Percentiles rank a stretch among this genome's conserved stretches.
Conservation (phyloP, 495 filamentous ascomycete species). For the Beverwykella pulmonaria region DNA sequence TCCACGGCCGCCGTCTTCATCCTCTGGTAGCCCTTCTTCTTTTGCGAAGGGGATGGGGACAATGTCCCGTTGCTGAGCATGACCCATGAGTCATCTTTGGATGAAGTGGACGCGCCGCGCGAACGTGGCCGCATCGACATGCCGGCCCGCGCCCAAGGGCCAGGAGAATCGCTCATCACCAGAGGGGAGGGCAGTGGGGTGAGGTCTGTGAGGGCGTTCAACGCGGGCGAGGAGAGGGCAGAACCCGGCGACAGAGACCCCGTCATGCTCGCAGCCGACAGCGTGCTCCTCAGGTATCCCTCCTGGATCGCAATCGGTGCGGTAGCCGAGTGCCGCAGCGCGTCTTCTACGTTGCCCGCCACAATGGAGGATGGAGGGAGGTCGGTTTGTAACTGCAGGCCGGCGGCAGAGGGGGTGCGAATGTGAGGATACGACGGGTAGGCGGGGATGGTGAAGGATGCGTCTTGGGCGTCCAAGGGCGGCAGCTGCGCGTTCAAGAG, state of each 20-base stretch:
- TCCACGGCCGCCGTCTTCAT: slow-evolving; percentile 41
- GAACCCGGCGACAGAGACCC: slow-evolving; percentile 64
- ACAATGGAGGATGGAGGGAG: slow-evolving; percentile 28
- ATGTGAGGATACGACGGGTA: slow-evolving; percentile 24
- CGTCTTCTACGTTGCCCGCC: slow-evolving; percentile 16
- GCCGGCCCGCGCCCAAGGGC: slow-evolving; percentile 61
- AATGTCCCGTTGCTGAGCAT: slow-evolving; percentile 33
- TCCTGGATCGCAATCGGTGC: slow-evolving; percentile 36
- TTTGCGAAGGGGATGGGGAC: slow-evolving; percentile 37
- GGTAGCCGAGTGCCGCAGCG: slow-evolving; percentile 33
- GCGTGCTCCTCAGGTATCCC: slow-evolving; percentile 30
- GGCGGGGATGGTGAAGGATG: slow-evolving; percentile 18
- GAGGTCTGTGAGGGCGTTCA: slow-evolving; percentile 83
- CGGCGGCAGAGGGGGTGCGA: slow-evolving; percentile 38
- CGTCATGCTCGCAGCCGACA: slow-evolving; percentile 45
- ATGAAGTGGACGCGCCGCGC: slow-evolving; percentile 46
- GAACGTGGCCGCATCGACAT: slow-evolving; percentile 46
- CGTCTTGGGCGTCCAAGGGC: not conserved
- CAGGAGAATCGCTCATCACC: slow-evolving; percentile 69
- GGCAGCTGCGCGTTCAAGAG: slow-evolving; percentile 32
- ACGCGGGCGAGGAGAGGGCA: slow-evolving; percentile 66
- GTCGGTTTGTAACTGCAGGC: slow-evolving; percentile 40
- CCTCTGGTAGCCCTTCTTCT: slow-evolving; percentile 39
- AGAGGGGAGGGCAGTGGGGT: slow-evolving; percentile 93
- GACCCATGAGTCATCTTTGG: slow-evolving; percentile 26